These are phyloP conservation scores for Xylariales sp. DNA, from an alignment of 2,329 filamentous ascomycete genomes.

Conservation along the genomic window DNA sequence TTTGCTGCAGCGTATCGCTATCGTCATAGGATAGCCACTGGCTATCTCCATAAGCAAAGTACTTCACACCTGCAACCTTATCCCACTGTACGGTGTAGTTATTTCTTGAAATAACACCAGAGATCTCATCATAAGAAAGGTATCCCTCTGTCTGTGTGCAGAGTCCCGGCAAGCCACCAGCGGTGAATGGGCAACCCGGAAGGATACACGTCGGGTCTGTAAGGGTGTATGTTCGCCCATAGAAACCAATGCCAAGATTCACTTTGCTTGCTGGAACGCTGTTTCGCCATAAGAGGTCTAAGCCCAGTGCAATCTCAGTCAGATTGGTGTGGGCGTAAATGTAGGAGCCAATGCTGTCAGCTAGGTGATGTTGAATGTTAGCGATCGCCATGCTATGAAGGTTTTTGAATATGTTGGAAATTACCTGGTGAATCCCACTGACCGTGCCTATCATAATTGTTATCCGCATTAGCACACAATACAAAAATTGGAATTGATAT, in stretches of 20 bases:
- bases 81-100: slow-evolving; percentile 8
- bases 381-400: too few relatives aligned
- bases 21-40: slow-evolving; percentile 30
- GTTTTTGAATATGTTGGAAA: too few relatives aligned
- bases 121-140: slow-evolving; percentile 20
- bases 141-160: slow-evolving; percentile 17
- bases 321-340: slow-evolving; percentile 3
- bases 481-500: slow-evolving; percentile 4
- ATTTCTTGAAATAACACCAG: slow-evolving; percentile 11
- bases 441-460: slow-evolving; percentile 1
- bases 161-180: slow-evolving; percentile 11
- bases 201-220: slow-evolving; percentile 16
- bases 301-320: not conserved
- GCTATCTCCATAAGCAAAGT: slow-evolving; percentile 17
- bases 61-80: slow-evolving; percentile 21
- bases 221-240: slow-evolving; percentile 12
- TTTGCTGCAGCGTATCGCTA: slow-evolving; percentile 19
- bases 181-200: slow-evolving; percentile 18
- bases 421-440: too few relatives aligned
- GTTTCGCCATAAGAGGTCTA: slow-evolving; percentile 4
- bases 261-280: slow-evolving; percentile 1
- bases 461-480: not conserved
- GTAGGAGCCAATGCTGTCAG: not conserved
- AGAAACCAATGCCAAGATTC: slow-evolving; percentile 4
- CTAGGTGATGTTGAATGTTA: not conserved